Base-by-base conservation (phyloP, 2,329 filamentous ascomycete genomes). In the Lecanosticta acicola region DNA sequence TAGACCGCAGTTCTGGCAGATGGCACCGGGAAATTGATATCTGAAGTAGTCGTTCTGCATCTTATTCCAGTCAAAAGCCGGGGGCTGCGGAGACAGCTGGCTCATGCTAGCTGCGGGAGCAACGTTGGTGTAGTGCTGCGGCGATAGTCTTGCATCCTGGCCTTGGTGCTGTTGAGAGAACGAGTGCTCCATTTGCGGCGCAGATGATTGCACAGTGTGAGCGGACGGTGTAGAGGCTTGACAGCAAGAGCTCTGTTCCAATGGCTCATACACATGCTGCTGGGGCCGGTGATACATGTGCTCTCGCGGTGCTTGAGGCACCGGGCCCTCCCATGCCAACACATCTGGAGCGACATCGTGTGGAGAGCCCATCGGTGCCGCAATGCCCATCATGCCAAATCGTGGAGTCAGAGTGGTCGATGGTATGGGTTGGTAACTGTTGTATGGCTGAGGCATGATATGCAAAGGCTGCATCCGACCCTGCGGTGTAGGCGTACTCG, bases 1-100 rank as follows among this genome's bases (percentile, higher is more conserved):
- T 2, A 62, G 52, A 26, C 61, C 60, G 42, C 62, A 65, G 14
- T 59, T 64, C 47, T 64, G 62, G 42, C 62, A 65, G 18, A 65
- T 64, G 10, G 60, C 59, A 10, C 52, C 57, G 1, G 62, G 61
- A 29, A 62, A 57, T 36, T 62, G 60, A 35, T 64, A 60, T 24
- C 41, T 51, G 24, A 58, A 49, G 48, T 62, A 65, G 41, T 61
- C 55, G 21, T 45, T 49, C 14, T 47, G 53, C 18, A 61, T 50
- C 32, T 56, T 53, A 26, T 58, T 49, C 43, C 59, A 59, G 40
- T 62, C 53, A 46, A 59, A 57, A n/a, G 47, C 43, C 1, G 56
- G 50, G 36, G 46, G 39, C 19, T 46, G 33, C 17, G 50, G 26
- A 10, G 45, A 40, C n/a, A 43, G 17, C 9, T 43, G 34, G n/a